Evolutionary conservation across 257 asterid genomes (phyloP).

Genomic region (Leonotis leonurus): DNA sequence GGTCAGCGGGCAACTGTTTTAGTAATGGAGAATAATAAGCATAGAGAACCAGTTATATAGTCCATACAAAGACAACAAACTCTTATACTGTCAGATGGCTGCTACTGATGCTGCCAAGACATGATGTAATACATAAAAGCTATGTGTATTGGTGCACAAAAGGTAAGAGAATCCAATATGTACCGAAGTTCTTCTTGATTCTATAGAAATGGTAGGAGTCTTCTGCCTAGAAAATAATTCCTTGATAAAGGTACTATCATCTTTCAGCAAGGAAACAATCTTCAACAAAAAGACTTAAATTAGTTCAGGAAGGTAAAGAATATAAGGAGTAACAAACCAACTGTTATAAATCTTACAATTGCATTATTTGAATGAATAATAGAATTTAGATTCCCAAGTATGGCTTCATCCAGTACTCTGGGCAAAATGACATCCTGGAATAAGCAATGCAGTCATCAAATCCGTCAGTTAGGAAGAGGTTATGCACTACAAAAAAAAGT

Average conservation of each 20-base stretch:
- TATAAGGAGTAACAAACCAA: constrained; percentile 8
- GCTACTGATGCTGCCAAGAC: too few relatives aligned
- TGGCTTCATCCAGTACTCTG: constrained; percentile 65
- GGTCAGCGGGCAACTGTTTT: too few relatives aligned
- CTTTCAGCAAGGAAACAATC: constrained; percentile 88
- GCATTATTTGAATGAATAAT: constrained; percentile 84
- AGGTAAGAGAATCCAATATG: background rate
- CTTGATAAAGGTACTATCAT: constrained; percentile 70
- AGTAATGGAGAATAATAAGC: too few relatives aligned
- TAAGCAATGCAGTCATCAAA: constrained; percentile 20
- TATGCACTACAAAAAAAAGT: background rate
- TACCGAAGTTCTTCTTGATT: constrained; percentile 78
- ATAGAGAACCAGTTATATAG: too few relatives aligned
- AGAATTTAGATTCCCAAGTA: constrained; percentile 61
- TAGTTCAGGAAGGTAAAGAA: constrained; percentile 11
- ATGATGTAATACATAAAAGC: too few relatives aligned
- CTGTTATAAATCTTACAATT: constrained; percentile 44
- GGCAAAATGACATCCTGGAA: constrained; percentile 88
- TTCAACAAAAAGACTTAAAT: constrained; percentile 25
- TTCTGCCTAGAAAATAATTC: constrained; percentile 81
- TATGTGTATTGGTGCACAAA: background rate
- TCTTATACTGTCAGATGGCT: too few relatives aligned
- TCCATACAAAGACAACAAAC: too few relatives aligned
- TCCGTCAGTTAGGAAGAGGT: background rate
- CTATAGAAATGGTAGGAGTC: constrained; percentile 50